These are phyloP conservation scores for Boletus sp. DNA, from an alignment of 768 basidiomycete species.

Conservation along the genomic window DNA sequence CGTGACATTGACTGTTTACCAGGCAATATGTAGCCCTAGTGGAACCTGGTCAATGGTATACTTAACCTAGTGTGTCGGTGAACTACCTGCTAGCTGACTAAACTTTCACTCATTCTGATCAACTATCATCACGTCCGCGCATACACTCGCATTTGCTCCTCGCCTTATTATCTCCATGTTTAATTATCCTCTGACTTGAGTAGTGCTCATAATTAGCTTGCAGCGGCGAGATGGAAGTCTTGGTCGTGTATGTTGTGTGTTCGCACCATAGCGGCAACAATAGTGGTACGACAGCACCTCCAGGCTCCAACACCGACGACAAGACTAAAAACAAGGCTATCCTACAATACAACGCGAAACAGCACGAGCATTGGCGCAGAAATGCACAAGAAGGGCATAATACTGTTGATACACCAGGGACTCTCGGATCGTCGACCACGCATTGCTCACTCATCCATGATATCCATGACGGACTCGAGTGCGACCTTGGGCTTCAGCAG, in stretches of 20 bases:
- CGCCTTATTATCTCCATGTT: background rate
- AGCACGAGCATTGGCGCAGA: background rate
- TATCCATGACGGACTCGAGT: constrained; percentile 35
- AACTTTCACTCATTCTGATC: no score
- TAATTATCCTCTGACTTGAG: background rate
- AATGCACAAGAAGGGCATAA: background rate
- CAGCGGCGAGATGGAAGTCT: background rate
- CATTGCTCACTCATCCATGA: constrained; percentile 29
- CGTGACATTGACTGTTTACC: no score
- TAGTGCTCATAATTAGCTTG: background rate
- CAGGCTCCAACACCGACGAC: no score
- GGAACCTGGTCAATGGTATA: no score
- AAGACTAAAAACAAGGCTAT: background rate
- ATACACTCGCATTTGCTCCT: background rate
- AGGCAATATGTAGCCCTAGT: no score
- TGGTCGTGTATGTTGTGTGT: background rate
- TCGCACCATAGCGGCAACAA: background rate
- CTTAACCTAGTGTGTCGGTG: no score
- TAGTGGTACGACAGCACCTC: background rate
- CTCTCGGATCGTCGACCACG: background rate
- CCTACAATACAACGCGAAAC: background rate
- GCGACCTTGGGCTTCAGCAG: constrained; percentile 40
- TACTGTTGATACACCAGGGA: background rate
- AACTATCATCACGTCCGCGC: background rate
- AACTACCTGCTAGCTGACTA: no score